A percentile compares a stretch with the other conserved stretches of the same genome.
phyloP scores from a whole-genome alignment of 2,329 filamentous ascomycete genomes.

The Lasiodiplodia citricola region DNA sequence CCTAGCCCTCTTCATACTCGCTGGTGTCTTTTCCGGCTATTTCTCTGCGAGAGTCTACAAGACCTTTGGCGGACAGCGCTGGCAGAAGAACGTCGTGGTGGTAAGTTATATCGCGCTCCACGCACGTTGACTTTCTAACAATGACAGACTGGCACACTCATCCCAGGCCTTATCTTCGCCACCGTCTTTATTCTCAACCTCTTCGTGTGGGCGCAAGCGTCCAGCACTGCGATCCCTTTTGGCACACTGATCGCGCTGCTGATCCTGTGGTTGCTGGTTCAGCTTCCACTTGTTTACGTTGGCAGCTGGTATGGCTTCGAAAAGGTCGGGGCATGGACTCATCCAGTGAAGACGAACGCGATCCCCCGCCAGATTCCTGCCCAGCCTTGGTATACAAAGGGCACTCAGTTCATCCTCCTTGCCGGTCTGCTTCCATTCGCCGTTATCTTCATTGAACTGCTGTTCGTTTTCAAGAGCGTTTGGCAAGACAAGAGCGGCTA shows the following conservation, averaged over 20 bases:
- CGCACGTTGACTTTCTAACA: conserved; percentile 31
- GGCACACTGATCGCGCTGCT: conserved; percentile 75
- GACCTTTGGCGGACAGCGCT: conserved; percentile 78
- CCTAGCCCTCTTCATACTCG: conserved; percentile 81
- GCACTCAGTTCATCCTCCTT: conserved; percentile 68
- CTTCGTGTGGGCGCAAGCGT: conserved; percentile 89
- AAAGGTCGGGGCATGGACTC: conserved; percentile 72
- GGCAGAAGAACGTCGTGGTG: conserved; percentile 73
- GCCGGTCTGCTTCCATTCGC: conserved; percentile 83
- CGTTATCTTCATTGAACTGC: conserved; percentile 84
- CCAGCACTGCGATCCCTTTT: conserved; percentile 85
- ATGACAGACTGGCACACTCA: conserved; percentile 69
- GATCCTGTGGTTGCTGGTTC: conserved; percentile 81
- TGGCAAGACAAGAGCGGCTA: conserved; percentile 92
- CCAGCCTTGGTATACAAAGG: conserved; percentile 76
- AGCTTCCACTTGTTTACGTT: conserved; percentile 81
- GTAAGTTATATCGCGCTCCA: conserved; percentile 16
- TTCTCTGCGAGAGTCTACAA: conserved; percentile 84
- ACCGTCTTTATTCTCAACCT: conserved; percentile 81
- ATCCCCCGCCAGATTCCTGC: conserved; percentile 75
- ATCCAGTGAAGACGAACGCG: conserved; percentile 77
- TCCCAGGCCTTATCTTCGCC: conserved; percentile 78
- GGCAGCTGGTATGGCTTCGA: conserved; percentile 80
- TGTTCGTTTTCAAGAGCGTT: conserved; percentile 84
- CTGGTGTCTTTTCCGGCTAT: conserved; percentile 84